Base-by-base conservation (phyloP, 208 protist species). In the Vickermania ingenoplastis region DNA sequence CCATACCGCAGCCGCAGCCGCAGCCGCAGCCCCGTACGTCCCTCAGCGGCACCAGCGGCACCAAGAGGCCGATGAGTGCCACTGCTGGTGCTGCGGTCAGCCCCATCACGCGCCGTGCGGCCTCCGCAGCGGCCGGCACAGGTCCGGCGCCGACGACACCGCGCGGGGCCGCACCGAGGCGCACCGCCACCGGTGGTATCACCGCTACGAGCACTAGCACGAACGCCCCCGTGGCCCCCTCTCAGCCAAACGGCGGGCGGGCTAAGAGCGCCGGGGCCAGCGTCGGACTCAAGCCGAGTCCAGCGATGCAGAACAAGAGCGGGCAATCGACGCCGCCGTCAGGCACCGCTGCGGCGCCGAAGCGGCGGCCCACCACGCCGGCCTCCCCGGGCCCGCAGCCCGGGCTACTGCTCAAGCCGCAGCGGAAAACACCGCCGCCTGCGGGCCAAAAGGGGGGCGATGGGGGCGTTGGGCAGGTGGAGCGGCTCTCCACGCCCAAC, bases 171-270 rank as follows among this genome's bases (percentile, higher is more conserved):
- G 58, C 31, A n/a, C 36, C 26, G 22, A n/a, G 24, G 22, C 7
- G 45, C 7, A 17, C 36, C 52, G 17, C 58, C 25, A 62, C n/a
- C 11, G 51, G 41, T 13, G 31, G 31, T 41, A 3, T 36, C 52
- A 62, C 51, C 60, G n/a, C 31, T 41, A 22, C 60, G 27, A 25
- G 24, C 21, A 21, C 28, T 61, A 26, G 29, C 51, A 13, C 27
- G 21, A 17, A 7, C 7, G n/a, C n/a, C n/a, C n/a, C n/a, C n/a
- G n/a, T n/a, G n/a, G n/a, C n/a, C n/a, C n/a, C n/a, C n/a, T 48
- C 36, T 48, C 36, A n/a, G 36, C 36, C 36, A 48, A 48, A 17
- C 11, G 7, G 36, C 36, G 17, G 36, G 11, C 36, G 11, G 17
- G 11, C n/a, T 27, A 21, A 25, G 50, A 25, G 7, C 11, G n/a